Base-by-base conservation (phyloP, 768 basidiomycete species). In the Tulasnella calospora region DNA sequence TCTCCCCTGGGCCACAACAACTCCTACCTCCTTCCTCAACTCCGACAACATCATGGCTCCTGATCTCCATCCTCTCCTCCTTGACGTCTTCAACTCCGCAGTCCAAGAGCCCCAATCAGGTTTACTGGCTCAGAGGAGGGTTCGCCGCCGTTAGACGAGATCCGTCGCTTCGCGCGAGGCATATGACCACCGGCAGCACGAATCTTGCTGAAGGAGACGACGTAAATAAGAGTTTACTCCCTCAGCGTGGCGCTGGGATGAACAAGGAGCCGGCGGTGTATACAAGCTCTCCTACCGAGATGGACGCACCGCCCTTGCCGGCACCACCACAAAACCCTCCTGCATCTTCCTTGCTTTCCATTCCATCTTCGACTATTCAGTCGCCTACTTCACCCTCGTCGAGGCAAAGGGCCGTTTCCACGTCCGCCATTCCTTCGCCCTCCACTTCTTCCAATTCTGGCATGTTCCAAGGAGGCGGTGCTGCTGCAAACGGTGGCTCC, bases 121-220 rank as follows among this genome's bases (percentile, higher is more conserved):
- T 81, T 30, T 76, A 75, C 78, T 95, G 92, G 85, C 86, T 95
- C 41, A 87, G 89, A 55, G 92, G 93, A 10, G 94, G 94, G 17
- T 75, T 51, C 40, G 41, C 74, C 21, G 86, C 79, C 87, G 93
- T 46, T 85, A 86, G 81, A 87, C 86, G 33, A 83, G 89, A 76
- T 86, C 94, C 79, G 83, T 88, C 6, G 40, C 85, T 87, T 61
- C 87, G 86, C 35, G 86, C 81, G 46, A 67, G 74, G 69, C 74
- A 67, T 15, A 74, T 76, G 38, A 78, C 82, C 38, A 35, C 76
- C 3, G 46, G 73, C 8, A 75, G 83, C 46, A 86, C 87, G 81
- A 80, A 40, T 76, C 80, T 81, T n/a, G 36, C 70, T 35, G 61
- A 51, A 6, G 23, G 2, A 51, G 51, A 51, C 23, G 51, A 51